A percentile compares a stretch with the other conserved stretches of the same genome.
These are phyloP conservation scores for Apiospora malaysiana DNA, from an alignment of 2,329 filamentous ascomycete genomes.

Conservation along the genomic window DNA sequence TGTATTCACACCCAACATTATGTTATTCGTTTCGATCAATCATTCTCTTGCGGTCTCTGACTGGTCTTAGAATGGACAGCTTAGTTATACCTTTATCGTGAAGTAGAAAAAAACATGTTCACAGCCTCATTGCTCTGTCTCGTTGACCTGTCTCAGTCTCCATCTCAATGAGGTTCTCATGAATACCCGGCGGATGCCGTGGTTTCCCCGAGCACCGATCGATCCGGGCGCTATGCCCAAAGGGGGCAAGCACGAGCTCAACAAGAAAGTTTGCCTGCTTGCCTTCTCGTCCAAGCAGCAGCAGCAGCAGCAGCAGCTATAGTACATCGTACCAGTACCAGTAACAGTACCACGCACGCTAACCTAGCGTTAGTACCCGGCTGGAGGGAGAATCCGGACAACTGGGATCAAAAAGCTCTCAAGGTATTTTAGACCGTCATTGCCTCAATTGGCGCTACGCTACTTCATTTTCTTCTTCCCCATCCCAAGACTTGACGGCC, in stretches of 20 bases:
- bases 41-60: too few species aligned
- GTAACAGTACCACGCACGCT: too few species aligned
- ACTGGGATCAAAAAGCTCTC: constrained; percentile 4
- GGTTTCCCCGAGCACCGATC: constrained; percentile 18
- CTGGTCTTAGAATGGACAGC: too few species aligned
- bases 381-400: constrained; percentile 6
- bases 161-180: neutral
- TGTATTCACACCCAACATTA: too few species aligned
- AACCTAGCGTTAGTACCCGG: neutral
- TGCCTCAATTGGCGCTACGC: neutral
- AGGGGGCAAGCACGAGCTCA: neutral
- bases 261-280: constrained; percentile 4
- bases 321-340: too few species aligned
- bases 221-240: constrained; percentile 11
- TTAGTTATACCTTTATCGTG: too few species aligned
- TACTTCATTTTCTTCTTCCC: neutral
- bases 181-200: neutral
- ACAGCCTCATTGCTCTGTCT: too few species aligned
- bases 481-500: constrained; percentile 12
- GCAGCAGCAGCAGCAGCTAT: too few species aligned
- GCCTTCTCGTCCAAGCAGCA: neutral
- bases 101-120: neutral
- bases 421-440: constrained; percentile 3
- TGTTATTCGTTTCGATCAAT: too few species aligned
- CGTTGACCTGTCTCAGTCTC: too few species aligned